These are phyloP conservation scores for Stephania cephalantha DNA, from an alignment of 164 flowering plant species.

Conservation along the genomic window DNA sequence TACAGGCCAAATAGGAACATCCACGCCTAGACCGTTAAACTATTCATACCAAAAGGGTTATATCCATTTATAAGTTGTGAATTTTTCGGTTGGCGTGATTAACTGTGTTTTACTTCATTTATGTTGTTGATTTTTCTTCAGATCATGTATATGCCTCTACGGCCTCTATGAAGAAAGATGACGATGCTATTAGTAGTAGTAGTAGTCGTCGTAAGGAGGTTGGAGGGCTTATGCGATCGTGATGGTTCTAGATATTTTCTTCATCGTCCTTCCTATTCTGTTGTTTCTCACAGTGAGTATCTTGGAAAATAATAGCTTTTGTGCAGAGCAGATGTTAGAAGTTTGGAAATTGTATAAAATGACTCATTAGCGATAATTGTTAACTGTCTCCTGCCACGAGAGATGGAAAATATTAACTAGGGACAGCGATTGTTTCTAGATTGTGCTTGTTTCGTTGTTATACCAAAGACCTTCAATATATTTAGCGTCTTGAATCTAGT, in stretches of 20 bases:
- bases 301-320: background rate
- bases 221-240: conserved; percentile 32
- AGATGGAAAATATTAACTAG: background rate
- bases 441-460: background rate
- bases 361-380: background rate
- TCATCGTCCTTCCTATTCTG: conserved; percentile 48
- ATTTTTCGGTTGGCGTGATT: background rate
- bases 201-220: conserved; percentile 16
- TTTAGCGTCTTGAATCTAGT: background rate
- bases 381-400: background rate
- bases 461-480: conserved; percentile 1
- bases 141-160: conserved; percentile 14
- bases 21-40: background rate
- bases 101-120: background rate
- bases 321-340: background rate
- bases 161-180: conserved; percentile 38
- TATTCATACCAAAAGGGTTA: conserved; percentile 9
- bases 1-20: too few species aligned
- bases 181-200: conserved; percentile 18
- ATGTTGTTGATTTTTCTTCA: conserved; percentile 9
- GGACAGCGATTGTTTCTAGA: background rate
- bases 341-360: background rate
- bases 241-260: conserved; percentile 41
- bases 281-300: conserved; percentile 66
- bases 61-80: conserved; percentile 5